Evolutionary conservation across 2,329 filamentous ascomycete species (phyloP).

Genomic region (Davidsoniella neocaledoniae): DNA sequence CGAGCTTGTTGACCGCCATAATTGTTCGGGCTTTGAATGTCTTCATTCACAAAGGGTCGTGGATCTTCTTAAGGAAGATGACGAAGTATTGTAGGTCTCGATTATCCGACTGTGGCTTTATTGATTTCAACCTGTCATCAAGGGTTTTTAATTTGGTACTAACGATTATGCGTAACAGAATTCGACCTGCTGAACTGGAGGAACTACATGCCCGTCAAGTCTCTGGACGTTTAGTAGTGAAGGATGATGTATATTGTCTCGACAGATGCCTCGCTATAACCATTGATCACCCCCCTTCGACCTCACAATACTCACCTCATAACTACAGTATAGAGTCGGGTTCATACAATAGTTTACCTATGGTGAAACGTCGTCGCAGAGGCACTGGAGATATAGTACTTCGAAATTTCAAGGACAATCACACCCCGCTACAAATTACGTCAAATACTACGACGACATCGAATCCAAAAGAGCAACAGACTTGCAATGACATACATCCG

Average conservation of each 20-base stretch:
- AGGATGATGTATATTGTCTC: slow-evolving; percentile 28
- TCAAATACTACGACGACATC: no score
- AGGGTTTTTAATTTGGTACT: background rate
- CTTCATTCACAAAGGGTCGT: slow-evolving; percentile 65
- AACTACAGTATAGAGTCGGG: no score
- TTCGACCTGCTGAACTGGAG: slow-evolving; percentile 58
- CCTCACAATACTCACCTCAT: no score
- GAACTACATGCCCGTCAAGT: slow-evolving; percentile 53
- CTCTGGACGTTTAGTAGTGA: slow-evolving; percentile 69
- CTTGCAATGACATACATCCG: no score
- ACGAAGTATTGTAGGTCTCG: slow-evolving; percentile 55
- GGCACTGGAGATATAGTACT: no score
- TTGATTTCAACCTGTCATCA: background rate
- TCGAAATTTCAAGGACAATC: no score
- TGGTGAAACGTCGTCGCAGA: no score
- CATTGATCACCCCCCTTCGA: no score
- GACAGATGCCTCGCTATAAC: no score
- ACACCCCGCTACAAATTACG: no score
- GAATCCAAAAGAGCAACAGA: no score
- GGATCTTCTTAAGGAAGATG: slow-evolving; percentile 60
- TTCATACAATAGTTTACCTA: no score
- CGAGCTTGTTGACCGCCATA: slow-evolving; percentile 41
- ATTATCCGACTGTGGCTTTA: background rate
- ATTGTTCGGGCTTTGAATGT: slow-evolving; percentile 56
- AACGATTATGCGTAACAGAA: slow-evolving; percentile 30